phyloP scores from a whole-genome alignment of 2,329 filamentous ascomycete genomes.

The Fusarium irregulare region DNA sequence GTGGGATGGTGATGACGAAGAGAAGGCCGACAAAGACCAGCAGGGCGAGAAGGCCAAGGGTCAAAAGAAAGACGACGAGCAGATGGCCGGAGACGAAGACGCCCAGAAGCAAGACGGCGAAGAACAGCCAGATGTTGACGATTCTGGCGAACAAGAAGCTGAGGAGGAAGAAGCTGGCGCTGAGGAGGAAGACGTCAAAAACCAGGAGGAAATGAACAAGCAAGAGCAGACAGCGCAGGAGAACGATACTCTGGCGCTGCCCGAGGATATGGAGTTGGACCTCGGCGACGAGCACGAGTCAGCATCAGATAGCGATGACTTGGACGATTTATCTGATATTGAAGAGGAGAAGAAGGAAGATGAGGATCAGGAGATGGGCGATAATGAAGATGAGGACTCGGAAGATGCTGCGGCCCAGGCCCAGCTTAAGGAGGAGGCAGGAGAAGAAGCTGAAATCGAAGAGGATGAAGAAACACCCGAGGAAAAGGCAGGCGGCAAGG shows the following conservation, averaged over 20 bases:
- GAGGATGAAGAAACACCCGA: conserved; percentile 67
- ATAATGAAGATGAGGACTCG: conserved; percentile 51
- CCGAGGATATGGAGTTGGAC: conserved; percentile 88
- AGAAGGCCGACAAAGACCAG: conserved; percentile 85
- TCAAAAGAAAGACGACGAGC: conserved; percentile 72
- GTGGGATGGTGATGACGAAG: conserved; percentile 89
- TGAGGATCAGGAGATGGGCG: conserved; percentile 55
- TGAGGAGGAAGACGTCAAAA: conserved; percentile 66
- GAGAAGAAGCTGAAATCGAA: conserved; percentile 67
- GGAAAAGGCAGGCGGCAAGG: conserved; percentile 50
- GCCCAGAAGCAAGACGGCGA: conserved; percentile 60
- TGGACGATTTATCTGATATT: conserved; percentile 68
- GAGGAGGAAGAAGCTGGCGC: conserved; percentile 74
- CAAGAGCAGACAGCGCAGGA: conserved; percentile 83
- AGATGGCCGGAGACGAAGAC: conserved; percentile 69
- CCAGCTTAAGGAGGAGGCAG: conserved; percentile 53
- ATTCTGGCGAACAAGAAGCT: conserved; percentile 55
- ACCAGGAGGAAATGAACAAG: conserved; percentile 67
- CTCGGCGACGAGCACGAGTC: conserved; percentile 77
- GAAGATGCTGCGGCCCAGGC: conserved; percentile 53
- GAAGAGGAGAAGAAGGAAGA: conserved; percentile 58
- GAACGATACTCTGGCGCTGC: conserved; percentile 83
- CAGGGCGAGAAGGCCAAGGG: conserved; percentile 78
- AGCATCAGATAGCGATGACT: conserved; percentile 64
- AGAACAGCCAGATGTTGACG: conserved; percentile 56